Base-by-base conservation (phyloP, 1,284 basidiomycete genomes). In the Thecaphora thlaspeos region DNA sequence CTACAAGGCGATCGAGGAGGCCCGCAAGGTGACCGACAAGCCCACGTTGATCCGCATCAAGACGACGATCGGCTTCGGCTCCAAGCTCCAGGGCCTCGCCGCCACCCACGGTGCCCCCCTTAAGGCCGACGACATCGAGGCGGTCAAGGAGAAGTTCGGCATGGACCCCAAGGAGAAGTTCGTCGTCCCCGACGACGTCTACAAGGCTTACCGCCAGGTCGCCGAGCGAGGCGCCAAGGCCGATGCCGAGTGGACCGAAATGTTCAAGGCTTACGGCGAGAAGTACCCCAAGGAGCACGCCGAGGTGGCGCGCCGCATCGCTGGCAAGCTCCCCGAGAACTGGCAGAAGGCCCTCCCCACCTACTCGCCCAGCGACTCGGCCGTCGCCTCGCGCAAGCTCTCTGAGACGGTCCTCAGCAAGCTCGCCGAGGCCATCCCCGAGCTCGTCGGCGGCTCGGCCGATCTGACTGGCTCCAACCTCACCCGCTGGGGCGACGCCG, bases 1-100 rank as follows among this genome's bases (percentile, higher is more conserved):
- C 71, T 84, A 86, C 81, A 82, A 86, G 50, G 88, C 91, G 51
- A 88, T 96, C 69, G 84, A 83, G 46, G 83, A 87, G 76, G 91
- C 88, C 49, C 86, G 86, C 72, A 82, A 84, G 78, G 86, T 86
- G 78, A 88, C 84, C 78, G 83, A 76, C 80, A 91, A 91, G 82
- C 92, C 92, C 42, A 90, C 90, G 36, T 82, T 96, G 71, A 89
- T 95, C 79, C 84, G 85, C 66, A 81, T 94, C 55, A 86, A 83
- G 78, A 96, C 93, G 59, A 94, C 88, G 58, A 96, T 96, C 68
- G 92, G 92, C 49, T 96, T 84, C 78, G 92, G 93, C 59, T 95
- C 92, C 43, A 88, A 89, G 82, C 85, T 86, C 76, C 88, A 91
- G 81, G 92, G 92, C 68, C 90, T 89, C 18, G 91, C 94, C 74